Evolutionary conservation across 306 rosid genomes (phyloP).

Genomic region (Hippophae rhamnoides): DNA sequence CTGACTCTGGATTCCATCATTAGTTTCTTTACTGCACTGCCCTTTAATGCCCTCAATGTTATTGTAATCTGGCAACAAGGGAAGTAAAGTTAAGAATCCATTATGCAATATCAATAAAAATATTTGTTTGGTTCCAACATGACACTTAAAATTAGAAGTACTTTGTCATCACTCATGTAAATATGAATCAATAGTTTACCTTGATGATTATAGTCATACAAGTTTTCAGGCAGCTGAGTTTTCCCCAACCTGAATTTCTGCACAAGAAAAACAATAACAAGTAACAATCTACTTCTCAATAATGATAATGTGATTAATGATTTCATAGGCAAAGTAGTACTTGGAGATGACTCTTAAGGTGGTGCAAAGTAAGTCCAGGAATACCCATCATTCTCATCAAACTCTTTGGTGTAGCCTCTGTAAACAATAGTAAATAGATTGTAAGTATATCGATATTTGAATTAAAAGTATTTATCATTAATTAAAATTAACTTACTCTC

Average conservation of each 20-base stretch:
- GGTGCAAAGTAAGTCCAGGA: constrained; percentile 88
- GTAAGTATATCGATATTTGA: not conserved
- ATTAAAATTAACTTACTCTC: constrained; percentile 51
- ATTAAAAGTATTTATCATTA: not conserved
- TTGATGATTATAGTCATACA: constrained; percentile 43
- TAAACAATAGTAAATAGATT: constrained; percentile 12
- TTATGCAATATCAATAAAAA: not conserved
- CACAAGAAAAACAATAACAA: constrained; percentile 15
- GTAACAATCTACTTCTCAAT: constrained; percentile 4
- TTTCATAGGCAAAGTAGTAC: constrained; percentile 21
- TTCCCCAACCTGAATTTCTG: constrained; percentile 91
- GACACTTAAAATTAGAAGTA: too few species aligned
- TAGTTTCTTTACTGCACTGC: constrained; percentile 39
- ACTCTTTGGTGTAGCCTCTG: constrained; percentile 98
- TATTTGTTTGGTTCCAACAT: not conserved
- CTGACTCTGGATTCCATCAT: constrained; percentile 37
- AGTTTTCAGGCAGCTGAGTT: constrained; percentile 51
- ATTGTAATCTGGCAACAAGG: constrained; percentile 35
- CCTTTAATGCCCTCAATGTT: constrained; percentile 40
- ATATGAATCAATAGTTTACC: constrained; percentile 27
- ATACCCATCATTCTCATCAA: constrained; percentile 83
- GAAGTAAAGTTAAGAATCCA: not conserved
- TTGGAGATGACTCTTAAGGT: constrained; percentile 98
- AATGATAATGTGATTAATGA: constrained; percentile 7
- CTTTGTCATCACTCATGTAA: too few species aligned